Evolutionary conservation across 495 filamentous ascomycete species (phyloP).

Genomic region (Annulohypoxylon bovei): DNA sequence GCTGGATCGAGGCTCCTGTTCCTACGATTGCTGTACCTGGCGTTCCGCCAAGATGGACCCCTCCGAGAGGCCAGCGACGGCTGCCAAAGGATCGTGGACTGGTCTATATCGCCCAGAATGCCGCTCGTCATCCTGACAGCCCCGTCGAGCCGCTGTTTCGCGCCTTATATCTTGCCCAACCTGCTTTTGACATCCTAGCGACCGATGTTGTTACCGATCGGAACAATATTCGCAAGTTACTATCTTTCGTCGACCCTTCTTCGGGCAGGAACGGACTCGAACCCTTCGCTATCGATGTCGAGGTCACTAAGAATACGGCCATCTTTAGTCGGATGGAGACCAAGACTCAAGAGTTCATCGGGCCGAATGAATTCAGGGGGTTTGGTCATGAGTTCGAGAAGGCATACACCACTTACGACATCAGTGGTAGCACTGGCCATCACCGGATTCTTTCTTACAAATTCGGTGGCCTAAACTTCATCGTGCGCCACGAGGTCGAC

Average conservation of each 20-base stretch:
- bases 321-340: conserved; percentile 56
- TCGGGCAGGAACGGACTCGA: conserved; percentile 40
- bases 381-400: conserved; percentile 63
- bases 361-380: conserved; percentile 52
- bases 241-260: conserved; percentile 56
- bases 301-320: conserved; percentile 52
- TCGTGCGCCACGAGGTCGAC: conserved; percentile 61
- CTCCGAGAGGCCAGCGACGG: conserved; percentile 35
- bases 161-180: conserved; percentile 54
- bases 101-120: conserved; percentile 56
- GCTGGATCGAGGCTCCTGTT: conserved; percentile 54
- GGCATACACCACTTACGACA: conserved; percentile 53
- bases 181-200: conserved; percentile 53
- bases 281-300: conserved; percentile 57
- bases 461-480: conserved; percentile 54
- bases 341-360: conserved; percentile 43
- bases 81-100: conserved; percentile 53
- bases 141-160: conserved; percentile 64
- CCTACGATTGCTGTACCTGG: conserved; percentile 56
- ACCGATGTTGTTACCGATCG: conserved; percentile 63
- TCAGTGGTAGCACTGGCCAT: conserved; percentile 56
- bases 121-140: conserved; percentile 53
- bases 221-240: conserved; percentile 63
- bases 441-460: conserved; percentile 59
- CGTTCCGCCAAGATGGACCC: conserved; percentile 52